Percentiles rank a stretch among this genome's conserved stretches.
Evolutionary conservation across 352 stramenopile genomes (phyloP).

Genomic region (Phytophthora colocasiae): DNA sequence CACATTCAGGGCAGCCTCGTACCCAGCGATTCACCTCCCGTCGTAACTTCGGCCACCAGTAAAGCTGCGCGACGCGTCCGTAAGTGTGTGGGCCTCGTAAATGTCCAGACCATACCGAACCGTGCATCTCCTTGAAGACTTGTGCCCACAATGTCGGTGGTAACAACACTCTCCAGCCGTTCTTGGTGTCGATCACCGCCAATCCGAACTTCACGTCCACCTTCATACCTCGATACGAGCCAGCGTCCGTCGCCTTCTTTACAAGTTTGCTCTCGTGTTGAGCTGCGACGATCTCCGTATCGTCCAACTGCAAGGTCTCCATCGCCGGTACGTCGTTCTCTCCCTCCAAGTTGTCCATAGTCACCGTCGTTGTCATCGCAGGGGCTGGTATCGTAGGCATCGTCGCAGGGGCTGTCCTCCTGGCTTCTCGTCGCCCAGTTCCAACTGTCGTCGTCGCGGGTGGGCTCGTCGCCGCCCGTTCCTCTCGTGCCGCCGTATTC

Average conservation of each 20-base stretch:
- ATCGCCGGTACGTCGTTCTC: neutral
- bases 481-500: too few relatives aligned
- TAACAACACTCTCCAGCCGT: neutral
- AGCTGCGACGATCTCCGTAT: neutral
- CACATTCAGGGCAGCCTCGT: neutral
- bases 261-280: neutral
- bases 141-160: neutral
- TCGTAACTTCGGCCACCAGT: neutral
- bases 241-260: neutral
- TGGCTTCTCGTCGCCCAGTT: too few relatives aligned
- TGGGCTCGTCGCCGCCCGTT: too few relatives aligned
- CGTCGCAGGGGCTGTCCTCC: too few relatives aligned
- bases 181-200: neutral
- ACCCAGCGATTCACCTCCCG: neutral
- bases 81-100: neutral
- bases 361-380: neutral
- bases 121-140: constrained; percentile 4
- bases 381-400: too few relatives aligned
- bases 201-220: neutral
- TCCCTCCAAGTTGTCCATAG: neutral
- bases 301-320: neutral
- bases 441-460: too few relatives aligned
- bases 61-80: neutral
- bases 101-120: neutral
- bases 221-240: neutral